These are phyloP conservation scores for Tillandsia leiboldiana DNA, from an alignment of 176 grass and related monocot species.

Conservation along the genomic window DNA sequence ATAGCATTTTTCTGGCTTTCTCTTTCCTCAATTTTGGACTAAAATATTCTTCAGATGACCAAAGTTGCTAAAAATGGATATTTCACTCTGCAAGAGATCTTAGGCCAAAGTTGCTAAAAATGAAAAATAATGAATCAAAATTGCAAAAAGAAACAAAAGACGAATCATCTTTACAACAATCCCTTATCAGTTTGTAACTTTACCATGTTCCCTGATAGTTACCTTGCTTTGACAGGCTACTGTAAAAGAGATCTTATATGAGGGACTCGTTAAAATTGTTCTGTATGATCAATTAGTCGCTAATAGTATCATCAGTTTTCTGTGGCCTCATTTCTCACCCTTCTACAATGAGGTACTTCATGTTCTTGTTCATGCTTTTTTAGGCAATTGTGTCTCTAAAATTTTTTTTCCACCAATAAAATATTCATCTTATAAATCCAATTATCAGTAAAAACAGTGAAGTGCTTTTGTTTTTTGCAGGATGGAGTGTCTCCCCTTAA, in stretches of 20 bases:
- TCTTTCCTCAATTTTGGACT: too few relatives aligned
- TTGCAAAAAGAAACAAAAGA: too few relatives aligned
- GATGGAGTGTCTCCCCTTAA: constrained; percentile 53
- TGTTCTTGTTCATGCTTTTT: constrained; percentile 10
- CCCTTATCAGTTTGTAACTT: constrained; percentile 15
- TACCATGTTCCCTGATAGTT: constrained; percentile 6
- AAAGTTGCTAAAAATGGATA: not conserved
- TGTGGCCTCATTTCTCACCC: constrained; percentile 71
- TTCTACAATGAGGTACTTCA: constrained; percentile 60
- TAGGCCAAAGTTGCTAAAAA: too few relatives aligned
- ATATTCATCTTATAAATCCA: too few relatives aligned
- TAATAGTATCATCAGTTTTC: constrained; percentile 52
- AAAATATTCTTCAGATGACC: too few relatives aligned
- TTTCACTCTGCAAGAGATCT: not conserved
- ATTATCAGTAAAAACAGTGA: too few relatives aligned
- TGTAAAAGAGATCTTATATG: constrained; percentile 68
- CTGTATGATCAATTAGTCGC: constrained; percentile 40
- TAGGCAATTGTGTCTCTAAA: not conserved
- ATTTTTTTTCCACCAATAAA: too few relatives aligned
- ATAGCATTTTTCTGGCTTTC: too few relatives aligned
- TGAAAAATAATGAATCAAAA: too few relatives aligned
- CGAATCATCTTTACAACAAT: constrained; percentile 2
- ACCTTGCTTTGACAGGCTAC: constrained; percentile 45
- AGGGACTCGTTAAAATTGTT: constrained; percentile 59
- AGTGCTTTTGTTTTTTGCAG: constrained; percentile 30